Base-by-base conservation (phyloP, 768 basidiomycete genomes). In the Mrakia frigida region DNA sequence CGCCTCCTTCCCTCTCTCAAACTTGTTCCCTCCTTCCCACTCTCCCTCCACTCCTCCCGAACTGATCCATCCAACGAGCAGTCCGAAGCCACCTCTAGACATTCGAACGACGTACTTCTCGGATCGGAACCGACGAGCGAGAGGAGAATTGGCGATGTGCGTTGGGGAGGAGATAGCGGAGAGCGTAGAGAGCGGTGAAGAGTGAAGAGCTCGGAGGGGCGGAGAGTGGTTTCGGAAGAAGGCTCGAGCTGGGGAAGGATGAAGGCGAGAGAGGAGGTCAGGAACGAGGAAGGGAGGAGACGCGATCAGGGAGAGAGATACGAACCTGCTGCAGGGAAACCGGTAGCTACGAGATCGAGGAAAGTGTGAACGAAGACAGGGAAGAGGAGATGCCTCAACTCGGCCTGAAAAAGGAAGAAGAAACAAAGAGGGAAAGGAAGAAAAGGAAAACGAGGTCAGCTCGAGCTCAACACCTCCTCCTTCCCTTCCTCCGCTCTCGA, bases 291-390 rank as follows among this genome's bases (percentile, higher is more conserved):
- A 25, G 65, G 35, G 37, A 21, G 23, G 25, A n/a, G 11, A 37
- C 3, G 65, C 21, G 21, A n/a, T 77, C 65, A 59, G 77, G 69
- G 16, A 21, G 46, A 50, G 43, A 21, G 46, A 18, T 73, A 84
- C 90, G 78, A 82, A 91, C 95, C 95, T 79, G 94, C 91, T 81
- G 93, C 91, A 81, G 91, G 90, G 83, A 92, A 93, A 14, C 93
- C 94, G 70, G 90, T 89, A 80, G 94, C 90, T 67, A 98, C 89
- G 69, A 99, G 87, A 82, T 98, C 96, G 41, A 99, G 86, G 83
- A 96, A 98, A 82, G 98, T 98, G 84, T 99, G 94, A 70, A 92
- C 93, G 82, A 98, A 98, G 78, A 99, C 92, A 3, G 97, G 97
- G 81, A 94, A 97, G 23, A 97, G 84, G 50, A 99, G 91, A 63